Evolutionary conservation across 768 basidiomycete genomes (phyloP), one percentile per base, ranked within the genome.

Genomic region (Podaxis carcinomalis): DNA sequence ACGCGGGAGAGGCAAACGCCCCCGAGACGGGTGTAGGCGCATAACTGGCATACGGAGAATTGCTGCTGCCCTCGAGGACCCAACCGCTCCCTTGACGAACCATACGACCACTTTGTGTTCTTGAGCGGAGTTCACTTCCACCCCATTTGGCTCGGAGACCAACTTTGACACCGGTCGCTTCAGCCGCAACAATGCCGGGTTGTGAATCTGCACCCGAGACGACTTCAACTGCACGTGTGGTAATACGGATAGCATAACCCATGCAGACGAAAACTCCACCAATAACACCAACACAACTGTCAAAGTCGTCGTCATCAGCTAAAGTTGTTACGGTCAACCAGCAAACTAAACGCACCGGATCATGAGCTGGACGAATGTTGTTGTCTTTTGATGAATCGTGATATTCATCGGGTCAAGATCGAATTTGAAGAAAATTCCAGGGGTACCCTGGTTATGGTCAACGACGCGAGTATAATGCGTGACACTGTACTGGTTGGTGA

Each of bases 391-490:
- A 67, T 90, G 84, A 57, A 98, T 86, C 0, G 86, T 89, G 62
- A 98, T 80, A 23, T 83, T 79, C 74, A 98, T 82, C 0, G 95
- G 94, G 69, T 99, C 96, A 39, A 98, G 75, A 61, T 99, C 95
- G 71, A 93, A 98, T 74, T 98, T 97, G 88, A 98, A 97, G 80
- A 96, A 98, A 70, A 98, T 96, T 14, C 92, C 95, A 0, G 96
- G 96, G 0, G 93, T 88, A 5, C 91, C 92, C 14, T 78, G 75
- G 64, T 91, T 85, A 69, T 92, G 90, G 19, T 84, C 77, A 2
- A 97, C 76, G 16, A 83, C 80, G 32, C 92, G 86, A 1, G 83
- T 86, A 66, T 98, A 96, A 74, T 97, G 93, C 0, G 93, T 98
- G 4, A 98, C 96, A 50, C 92, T 92, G 75, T 98, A 98, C 72